Evolutionary conservation across 2,329 filamentous ascomycete species (phyloP).

Genomic region (Zymoseptoria ardabiliae): DNA sequence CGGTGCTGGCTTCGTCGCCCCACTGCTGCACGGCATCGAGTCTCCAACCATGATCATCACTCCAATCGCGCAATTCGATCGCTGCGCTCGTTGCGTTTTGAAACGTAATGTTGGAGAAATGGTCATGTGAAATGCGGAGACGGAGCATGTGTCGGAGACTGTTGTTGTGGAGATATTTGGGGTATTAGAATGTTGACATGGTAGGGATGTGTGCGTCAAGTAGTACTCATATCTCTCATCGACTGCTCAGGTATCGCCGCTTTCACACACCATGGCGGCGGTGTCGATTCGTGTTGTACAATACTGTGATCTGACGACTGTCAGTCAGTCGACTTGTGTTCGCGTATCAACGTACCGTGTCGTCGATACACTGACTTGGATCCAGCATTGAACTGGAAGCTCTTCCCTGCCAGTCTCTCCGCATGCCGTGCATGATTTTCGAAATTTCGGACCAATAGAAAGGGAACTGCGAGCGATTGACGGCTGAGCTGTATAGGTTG

Average conservation of each 20-base stretch:
- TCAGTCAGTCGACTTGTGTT: not conserved
- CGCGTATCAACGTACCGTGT: not conserved
- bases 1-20: not conserved
- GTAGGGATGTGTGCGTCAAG: too few relatives aligned
- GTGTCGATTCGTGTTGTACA: not conserved
- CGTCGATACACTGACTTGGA: not conserved
- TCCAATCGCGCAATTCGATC: not conserved
- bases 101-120: not conserved
- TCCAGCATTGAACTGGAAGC: not conserved
- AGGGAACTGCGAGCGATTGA: not conserved
- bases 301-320: not conserved
- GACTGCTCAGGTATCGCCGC: not conserved
- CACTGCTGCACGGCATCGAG: not conserved
- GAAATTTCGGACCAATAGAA: not conserved
- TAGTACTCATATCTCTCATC: too few relatives aligned
- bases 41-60: not conserved
- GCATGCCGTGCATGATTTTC: not conserved
- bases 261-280: not conserved
- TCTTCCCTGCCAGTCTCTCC: not conserved
- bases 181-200: too few relatives aligned
- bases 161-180: not conserved
- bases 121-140: not conserved
- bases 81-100: not conserved
- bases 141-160: not conserved
- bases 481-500: not conserved